Evolutionary conservation across 176 grass and related monocot species (phyloP).

Genomic region (Calamus simplicifolius): DNA sequence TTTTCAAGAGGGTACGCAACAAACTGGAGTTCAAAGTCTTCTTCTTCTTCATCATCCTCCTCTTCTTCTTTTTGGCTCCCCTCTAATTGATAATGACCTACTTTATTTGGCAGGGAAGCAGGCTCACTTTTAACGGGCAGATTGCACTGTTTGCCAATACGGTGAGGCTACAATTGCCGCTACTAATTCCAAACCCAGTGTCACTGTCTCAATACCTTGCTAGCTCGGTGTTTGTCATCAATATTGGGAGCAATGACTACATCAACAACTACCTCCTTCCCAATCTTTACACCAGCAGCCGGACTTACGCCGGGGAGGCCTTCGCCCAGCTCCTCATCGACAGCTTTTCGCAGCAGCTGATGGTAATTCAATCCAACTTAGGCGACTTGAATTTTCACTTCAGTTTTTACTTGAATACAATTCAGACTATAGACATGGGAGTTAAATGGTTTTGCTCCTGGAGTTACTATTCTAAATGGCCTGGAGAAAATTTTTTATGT

Average conservation of each 20-base stretch:
- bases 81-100: too few species aligned
- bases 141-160: conserved; percentile 25
- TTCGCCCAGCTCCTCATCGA: conserved; percentile 18
- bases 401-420: too few species aligned
- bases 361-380: too few species aligned
- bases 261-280: conserved; percentile 30
- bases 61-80: too few species aligned
- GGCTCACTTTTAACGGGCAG: conserved; percentile 24
- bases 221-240: conserved; percentile 13
- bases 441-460: too few species aligned
- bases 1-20: too few species aligned
- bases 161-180: conserved; percentile 15
- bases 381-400: too few species aligned
- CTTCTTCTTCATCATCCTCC: too few species aligned
- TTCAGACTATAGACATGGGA: too few species aligned
- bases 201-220: conserved; percentile 3
- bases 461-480: too few species aligned
- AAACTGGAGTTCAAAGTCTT: too few species aligned
- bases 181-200: conserved; percentile 24
- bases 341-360: conserved; percentile 16
- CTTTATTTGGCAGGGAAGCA: conserved; percentile 35
- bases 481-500: too few species aligned
- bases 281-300: conserved; percentile 8
- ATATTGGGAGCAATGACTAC: conserved; percentile 27
- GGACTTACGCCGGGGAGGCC: conserved; percentile 2